phyloP scores from a whole-genome alignment of 1,139 yeast species.

The Debaryomyces nepalensis region DNA sequence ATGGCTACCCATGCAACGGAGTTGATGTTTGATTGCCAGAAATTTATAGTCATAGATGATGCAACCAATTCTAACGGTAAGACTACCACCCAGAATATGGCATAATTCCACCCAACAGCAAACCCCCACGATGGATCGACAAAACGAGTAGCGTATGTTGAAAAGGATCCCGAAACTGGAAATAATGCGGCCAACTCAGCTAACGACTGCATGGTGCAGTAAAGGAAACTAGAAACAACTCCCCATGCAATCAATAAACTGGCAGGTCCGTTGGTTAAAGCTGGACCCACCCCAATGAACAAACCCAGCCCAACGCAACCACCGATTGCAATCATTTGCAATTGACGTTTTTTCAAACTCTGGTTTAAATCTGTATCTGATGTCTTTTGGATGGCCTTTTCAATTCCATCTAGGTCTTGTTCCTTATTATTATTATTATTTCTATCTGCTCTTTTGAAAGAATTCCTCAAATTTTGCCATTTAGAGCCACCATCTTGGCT shows the following conservation, averaged over 20 bases:
- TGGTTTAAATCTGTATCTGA: conserved; percentile 28
- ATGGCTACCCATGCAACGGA: conserved; percentile 72
- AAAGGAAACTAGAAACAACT: conserved; percentile 51
- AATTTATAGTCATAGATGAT: conserved; percentile 66
- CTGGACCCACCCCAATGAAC: conserved; percentile 42
- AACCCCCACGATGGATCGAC: conserved; percentile 77
- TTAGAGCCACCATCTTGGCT: conserved; percentile 10
- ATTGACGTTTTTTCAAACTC: conserved; percentile 37
- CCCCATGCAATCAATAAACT: conserved; percentile 47
- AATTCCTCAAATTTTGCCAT: conserved; percentile 37
- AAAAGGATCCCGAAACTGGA: conserved; percentile 76
- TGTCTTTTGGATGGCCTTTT: conserved; percentile 18
- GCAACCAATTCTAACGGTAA: conserved; percentile 76
- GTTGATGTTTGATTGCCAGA: conserved; percentile 61
- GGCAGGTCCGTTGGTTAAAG: conserved; percentile 45
- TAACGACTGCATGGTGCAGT: conserved; percentile 68
- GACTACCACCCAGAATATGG: conserved; percentile 69
- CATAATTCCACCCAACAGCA: conserved; percentile 74
- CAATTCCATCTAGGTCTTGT: conserved; percentile 18
- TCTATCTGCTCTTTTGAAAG: conserved; percentile 37
- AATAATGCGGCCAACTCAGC: conserved; percentile 70
- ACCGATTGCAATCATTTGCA: conserved; percentile 45
- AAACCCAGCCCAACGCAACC: conserved; percentile 46
- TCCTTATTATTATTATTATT: conserved; percentile 10
- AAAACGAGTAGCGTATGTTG: conserved; percentile 66